Base-by-base conservation (phyloP, 352 stramenopile genomes). In the Pythium scleroteichum region DNA sequence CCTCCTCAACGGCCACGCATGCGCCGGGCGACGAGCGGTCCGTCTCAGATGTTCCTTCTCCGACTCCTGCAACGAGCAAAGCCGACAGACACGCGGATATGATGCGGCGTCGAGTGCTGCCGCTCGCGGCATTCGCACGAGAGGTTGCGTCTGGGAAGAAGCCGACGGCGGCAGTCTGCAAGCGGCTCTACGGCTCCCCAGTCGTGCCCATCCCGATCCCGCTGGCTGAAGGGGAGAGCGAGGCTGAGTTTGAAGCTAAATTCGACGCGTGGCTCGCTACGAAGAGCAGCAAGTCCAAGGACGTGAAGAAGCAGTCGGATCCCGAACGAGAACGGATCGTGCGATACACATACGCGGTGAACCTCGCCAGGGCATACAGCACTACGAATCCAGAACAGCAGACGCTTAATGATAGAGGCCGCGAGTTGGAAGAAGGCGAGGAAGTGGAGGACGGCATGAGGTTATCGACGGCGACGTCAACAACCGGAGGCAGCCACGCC, bases 201-300 rank as follows among this genome's bases (percentile, higher is more conserved):
- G n/a, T 46, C 5, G 33, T 24, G 16, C 23, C 27, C 2, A 71
- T 76, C 16, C 64, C 67, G 5, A 63, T 75, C 16, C 67, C 71
- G 17, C 62, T 75, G 6, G 69, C 62, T 62, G 51, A 61, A 3
- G 68, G 64, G 4, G 73, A 81, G 49, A 68, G 22, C 47, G 20
- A 53, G 3, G 57, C 53, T 22, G 53, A 76, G 20, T 76, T 62
- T 35, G 69, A 81, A 38, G 39, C 46, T 14, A 32, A 53, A 4
- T 81, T 81, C 51, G 8, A 33, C 3, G 24, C 17, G 17, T 50
- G 16, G 23, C n/a, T n/a, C 10, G 27, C 17, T 16, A 32, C 24
- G 3, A 20, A 12, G 19, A 8, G 26, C 17, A 42, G 27, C 16
- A 42, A 32, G 9, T 10, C 14, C 6, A 7, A 55, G 2, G 29